Percentiles rank a stretch among this genome's conserved stretches.
These are phyloP conservation scores for Triangularia verruculosa DNA, from an alignment of 2,329 filamentous ascomycete species.

Conservation along the genomic window DNA sequence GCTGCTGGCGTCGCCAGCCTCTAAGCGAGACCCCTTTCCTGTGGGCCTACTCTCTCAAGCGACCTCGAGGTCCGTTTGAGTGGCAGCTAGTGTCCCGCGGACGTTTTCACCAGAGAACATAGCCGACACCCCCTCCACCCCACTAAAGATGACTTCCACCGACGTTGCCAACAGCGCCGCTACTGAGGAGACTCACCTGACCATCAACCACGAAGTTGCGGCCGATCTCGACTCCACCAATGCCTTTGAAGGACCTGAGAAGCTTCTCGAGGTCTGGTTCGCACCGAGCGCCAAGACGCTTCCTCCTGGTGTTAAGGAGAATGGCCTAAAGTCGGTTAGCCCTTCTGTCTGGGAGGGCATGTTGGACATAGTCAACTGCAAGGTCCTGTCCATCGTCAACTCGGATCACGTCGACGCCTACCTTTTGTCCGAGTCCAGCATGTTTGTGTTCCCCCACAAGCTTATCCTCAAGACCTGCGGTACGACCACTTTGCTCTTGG, in stretches of 20 bases:
- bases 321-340: slow-evolving; percentile 82
- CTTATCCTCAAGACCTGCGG: slow-evolving; percentile 98
- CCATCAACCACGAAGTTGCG: slow-evolving; percentile 85
- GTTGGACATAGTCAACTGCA: slow-evolving; percentile 98
- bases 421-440: slow-evolving; percentile 96
- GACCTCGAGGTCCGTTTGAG: slow-evolving; percentile 95
- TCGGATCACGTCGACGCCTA: slow-evolving; percentile 96
- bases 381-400: slow-evolving; percentile 90
- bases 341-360: slow-evolving; percentile 89
- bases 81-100: slow-evolving; percentile 95
- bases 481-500: slow-evolving; percentile 88
- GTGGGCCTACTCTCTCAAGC: slow-evolving; percentile 98
- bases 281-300: slow-evolving; percentile 72
- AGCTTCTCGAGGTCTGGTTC: slow-evolving; percentile 98
- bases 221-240: slow-evolving; percentile 84
- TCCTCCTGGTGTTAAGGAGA: slow-evolving; percentile 64
- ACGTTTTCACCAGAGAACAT: slow-evolving; percentile 41
- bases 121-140: slow-evolving; percentile 22
- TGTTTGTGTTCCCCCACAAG: slow-evolving; percentile 99
- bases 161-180: slow-evolving; percentile 78
- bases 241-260: slow-evolving; percentile 97
- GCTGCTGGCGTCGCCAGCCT: slow-evolving; percentile 89
- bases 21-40: slow-evolving; percentile 57
- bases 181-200: slow-evolving; percentile 83
- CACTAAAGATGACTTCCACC: slow-evolving; percentile 71